These are phyloP conservation scores for Fusarium duplospermum DNA, from an alignment of 2,329 filamentous ascomycete species.

Conservation along the genomic window DNA sequence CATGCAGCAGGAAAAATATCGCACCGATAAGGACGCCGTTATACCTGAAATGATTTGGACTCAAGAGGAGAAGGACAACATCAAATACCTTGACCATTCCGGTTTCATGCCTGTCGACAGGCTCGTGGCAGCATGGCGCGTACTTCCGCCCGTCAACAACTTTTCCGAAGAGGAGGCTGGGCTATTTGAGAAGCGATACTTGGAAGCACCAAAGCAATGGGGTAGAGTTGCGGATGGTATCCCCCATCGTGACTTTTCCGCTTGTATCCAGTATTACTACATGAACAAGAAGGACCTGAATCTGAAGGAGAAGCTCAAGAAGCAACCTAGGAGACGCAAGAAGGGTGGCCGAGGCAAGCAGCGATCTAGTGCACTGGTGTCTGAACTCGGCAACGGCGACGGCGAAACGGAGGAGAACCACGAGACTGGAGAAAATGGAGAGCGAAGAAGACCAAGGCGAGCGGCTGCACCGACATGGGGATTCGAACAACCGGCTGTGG, in stretches of 20 bases:
- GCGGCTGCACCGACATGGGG: constrained; percentile 79
- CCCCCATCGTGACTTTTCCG: constrained; percentile 76
- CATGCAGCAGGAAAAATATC: constrained; percentile 75
- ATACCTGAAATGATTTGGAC: constrained; percentile 78
- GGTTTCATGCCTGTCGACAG: constrained; percentile 73
- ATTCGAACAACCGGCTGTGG: constrained; percentile 68
- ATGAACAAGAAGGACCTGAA: constrained; percentile 80
- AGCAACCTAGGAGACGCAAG: constrained; percentile 69
- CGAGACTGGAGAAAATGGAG: constrained; percentile 69
- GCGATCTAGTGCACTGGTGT: constrained; percentile 72
- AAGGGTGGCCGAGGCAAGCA: constrained; percentile 67
- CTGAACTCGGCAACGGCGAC: constrained; percentile 72
- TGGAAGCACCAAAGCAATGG: constrained; percentile 85
- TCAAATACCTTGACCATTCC: constrained; percentile 73
- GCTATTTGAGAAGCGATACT: constrained; percentile 78
- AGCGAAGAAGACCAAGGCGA: constrained; percentile 70
- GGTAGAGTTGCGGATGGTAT: constrained; percentile 78
- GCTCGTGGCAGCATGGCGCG: constrained; percentile 77
- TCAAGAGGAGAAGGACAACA: constrained; percentile 67
- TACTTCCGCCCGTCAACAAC: constrained; percentile 78
- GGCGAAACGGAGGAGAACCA: constrained; percentile 66
- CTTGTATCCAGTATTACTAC: constrained; percentile 90
- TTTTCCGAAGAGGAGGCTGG: constrained; percentile 78
- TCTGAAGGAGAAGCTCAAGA: constrained; percentile 80
- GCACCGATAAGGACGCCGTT: constrained; percentile 80